These are phyloP conservation scores for Leucocoprinus birnbaumii DNA, from an alignment of 768 basidiomycete genomes.

Conservation along the genomic window DNA sequence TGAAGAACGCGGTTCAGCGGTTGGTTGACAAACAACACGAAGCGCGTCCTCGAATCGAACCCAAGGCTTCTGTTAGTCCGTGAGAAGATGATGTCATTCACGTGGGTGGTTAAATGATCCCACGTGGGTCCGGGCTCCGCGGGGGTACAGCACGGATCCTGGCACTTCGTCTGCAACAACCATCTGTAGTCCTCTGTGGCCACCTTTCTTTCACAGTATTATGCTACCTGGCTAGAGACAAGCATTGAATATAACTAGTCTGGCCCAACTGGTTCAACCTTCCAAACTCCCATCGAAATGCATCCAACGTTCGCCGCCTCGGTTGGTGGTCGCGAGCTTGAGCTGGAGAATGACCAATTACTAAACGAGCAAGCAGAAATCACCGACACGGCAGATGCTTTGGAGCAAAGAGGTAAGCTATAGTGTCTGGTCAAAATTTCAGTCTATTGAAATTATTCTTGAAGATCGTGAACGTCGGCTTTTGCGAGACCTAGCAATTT, in stretches of 20 bases:
- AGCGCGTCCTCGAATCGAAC: too few relatives aligned
- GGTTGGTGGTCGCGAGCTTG: background rate
- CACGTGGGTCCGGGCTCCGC: too few relatives aligned
- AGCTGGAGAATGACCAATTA: constrained; percentile 1
- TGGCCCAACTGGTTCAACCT: too few relatives aligned
- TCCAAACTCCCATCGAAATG: background rate
- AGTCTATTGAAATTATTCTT: background rate
- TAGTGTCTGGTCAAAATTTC: too few relatives aligned
- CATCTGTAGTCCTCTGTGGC: background rate
- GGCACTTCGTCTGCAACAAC: background rate
- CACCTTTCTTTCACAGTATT: background rate
- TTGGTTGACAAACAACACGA: too few relatives aligned
- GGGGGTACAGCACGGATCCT: too few relatives aligned
- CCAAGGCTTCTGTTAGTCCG: too few relatives aligned
- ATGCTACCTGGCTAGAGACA: background rate
- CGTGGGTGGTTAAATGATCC: too few relatives aligned
- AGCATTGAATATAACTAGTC: background rate
- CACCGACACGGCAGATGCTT: constrained; percentile 1
- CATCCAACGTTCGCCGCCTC: background rate
- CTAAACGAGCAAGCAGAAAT: background rate
- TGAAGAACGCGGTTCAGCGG: too few relatives aligned
- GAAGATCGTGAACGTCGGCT: constrained; percentile 27
- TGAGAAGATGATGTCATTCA: too few relatives aligned
- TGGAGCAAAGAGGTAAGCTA: background rate
- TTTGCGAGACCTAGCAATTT: constrained; percentile 41